Percentiles rank a stretch among this genome's conserved stretches.
Conservation (phyloP, 2,329 filamentous ascomycete genomes). For the Nannizziopsis arthrosporioides region DNA sequence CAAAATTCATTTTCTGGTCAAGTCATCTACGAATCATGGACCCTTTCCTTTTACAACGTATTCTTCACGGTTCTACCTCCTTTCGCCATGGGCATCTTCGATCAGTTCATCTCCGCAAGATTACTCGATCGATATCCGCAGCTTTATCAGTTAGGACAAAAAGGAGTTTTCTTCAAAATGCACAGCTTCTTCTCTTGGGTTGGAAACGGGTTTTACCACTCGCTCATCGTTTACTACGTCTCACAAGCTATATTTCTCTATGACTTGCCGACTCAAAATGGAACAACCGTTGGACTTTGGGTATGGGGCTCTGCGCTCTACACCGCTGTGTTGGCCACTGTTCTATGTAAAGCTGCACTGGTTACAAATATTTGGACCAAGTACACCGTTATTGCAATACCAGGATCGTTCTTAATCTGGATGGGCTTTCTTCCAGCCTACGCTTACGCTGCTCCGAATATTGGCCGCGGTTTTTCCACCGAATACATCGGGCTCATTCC, state of each 20-base stretch:
- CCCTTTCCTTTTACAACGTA: conserved; percentile 97
- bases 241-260: conserved; percentile 68
- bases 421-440: conserved; percentile 81
- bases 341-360: conserved; percentile 85
- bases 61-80: conserved; percentile 92
- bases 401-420: conserved; percentile 86
- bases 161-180: conserved; percentile 84
- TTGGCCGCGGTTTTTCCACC: conserved; percentile 59
- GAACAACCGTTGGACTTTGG: conserved; percentile 83
- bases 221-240: conserved; percentile 79
- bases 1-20: conserved; percentile 97
- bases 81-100: conserved; percentile 87
- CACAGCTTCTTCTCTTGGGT: conserved; percentile 92
- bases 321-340: conserved; percentile 82
- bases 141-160: conserved; percentile 84
- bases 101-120: conserved; percentile 92
- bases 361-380: conserved; percentile 99
- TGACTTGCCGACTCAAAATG: conserved; percentile 68
- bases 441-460: conserved; percentile 69
- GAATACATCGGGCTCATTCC: conserved; percentile 82
- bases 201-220: conserved; percentile 89
- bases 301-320: conserved; percentile 95
- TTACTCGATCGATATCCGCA: conserved; percentile 92
- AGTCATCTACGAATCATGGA: conserved; percentile 99
- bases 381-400: conserved; percentile 90